Percentiles rank a stretch among this genome's conserved stretches.
phyloP scores from a whole-genome alignment of 2,329 filamentous ascomycete genomes.

The Rhytidhysteron rufulum region DNA sequence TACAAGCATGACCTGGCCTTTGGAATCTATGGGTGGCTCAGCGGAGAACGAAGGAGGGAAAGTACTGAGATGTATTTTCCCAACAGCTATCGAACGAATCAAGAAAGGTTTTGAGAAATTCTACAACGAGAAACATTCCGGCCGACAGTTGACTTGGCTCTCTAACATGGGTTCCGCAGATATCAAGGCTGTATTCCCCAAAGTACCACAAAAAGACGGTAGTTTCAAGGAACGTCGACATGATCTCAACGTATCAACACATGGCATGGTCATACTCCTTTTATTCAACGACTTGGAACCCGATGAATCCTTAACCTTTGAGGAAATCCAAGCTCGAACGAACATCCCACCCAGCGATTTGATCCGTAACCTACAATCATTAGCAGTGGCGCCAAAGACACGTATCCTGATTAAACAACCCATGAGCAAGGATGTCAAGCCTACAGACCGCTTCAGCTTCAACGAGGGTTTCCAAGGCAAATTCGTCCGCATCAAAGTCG shows the following conservation, averaged over 20 bases:
- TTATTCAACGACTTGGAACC: conserved; percentile 76
- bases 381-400: conserved; percentile 80
- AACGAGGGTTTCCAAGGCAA: conserved; percentile 80
- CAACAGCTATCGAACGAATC: conserved; percentile 67
- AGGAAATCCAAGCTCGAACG: conserved; percentile 79
- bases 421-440: conserved; percentile 70
- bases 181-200: conserved; percentile 73
- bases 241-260: conserved; percentile 88
- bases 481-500: conserved; percentile 83
- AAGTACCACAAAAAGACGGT: conserved; percentile 66
- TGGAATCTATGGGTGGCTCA: conserved; percentile 71
- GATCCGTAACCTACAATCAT: conserved; percentile 71
- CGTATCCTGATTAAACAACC: conserved; percentile 78
- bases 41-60: conserved; percentile 47
- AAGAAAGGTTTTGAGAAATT: conserved; percentile 85
- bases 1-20: conserved; percentile 92
- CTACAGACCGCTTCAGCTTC: conserved; percentile 75
- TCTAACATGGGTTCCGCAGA: conserved; percentile 77
- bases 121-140: conserved; percentile 83
- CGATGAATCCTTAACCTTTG: conserved; percentile 53
- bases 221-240: conserved; percentile 67
- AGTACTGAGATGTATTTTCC: conserved; percentile 64
- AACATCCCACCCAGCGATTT: conserved; percentile 74
- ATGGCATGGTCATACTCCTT: conserved; percentile 83
- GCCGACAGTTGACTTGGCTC: conserved; percentile 83